Conservation (phyloP, 768 basidiomycete species). For the Collybia sordida region DNA sequence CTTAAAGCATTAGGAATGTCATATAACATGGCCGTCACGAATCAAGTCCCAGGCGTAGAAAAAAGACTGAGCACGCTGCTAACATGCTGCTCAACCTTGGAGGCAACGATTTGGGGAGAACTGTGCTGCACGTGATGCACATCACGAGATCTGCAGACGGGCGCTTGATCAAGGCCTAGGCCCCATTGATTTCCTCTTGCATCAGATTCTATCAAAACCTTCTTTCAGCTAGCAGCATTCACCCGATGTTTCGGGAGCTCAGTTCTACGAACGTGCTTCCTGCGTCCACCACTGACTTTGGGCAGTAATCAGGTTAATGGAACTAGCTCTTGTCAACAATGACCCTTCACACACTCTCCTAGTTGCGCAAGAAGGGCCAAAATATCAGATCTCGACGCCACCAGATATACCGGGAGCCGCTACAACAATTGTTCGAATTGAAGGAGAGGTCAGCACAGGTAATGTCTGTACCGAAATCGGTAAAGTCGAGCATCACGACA, state of each 20-base stretch:
- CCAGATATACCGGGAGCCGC: constrained; percentile 7
- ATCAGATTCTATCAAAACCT: no score
- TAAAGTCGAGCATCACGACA: constrained; percentile 20
- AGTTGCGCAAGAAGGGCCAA: constrained; percentile 29
- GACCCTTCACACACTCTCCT: constrained; percentile 36
- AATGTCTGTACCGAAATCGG: constrained; percentile 33
- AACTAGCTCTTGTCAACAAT: constrained; percentile 36
- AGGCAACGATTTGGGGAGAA: no score
- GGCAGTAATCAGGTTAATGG: constrained; percentile 15
- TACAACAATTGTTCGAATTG: constrained; percentile 29
- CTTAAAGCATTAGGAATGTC: constrained; percentile 41
- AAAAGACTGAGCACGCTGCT: no score
- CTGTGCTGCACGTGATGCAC: no score
- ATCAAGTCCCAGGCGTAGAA: no score
- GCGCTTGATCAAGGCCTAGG: no score
- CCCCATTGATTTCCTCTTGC: no score
- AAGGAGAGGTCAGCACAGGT: constrained; percentile 24
- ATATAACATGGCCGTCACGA: constrained; percentile 24
- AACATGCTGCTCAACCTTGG: no score
- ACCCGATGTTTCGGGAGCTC: no score
- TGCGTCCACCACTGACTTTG: background rate
- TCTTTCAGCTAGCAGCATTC: no score
- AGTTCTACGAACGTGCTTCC: background rate
- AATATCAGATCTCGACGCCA: constrained; percentile 32
- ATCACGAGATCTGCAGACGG: no score